These are phyloP conservation scores for Naumovozyma dairenensis DNA, from an alignment of 805 yeast genomes.

Conservation along the genomic window DNA sequence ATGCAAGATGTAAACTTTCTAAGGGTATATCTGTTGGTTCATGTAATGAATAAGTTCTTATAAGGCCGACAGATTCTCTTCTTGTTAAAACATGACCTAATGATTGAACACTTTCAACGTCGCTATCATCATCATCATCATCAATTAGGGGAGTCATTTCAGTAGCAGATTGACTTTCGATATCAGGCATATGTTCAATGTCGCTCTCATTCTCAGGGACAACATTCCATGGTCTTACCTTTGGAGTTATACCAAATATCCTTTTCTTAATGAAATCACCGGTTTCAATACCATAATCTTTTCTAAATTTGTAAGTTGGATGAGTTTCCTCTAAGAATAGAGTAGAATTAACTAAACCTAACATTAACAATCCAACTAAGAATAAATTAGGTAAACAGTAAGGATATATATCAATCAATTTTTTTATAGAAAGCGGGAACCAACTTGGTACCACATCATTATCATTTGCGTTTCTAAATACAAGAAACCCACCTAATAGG, in stretches of 20 bases:
- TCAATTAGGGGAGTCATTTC: constrained; percentile 13
- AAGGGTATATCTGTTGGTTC: constrained; percentile 23
- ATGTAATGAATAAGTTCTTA: constrained; percentile 26
- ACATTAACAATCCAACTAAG: constrained; percentile 31
- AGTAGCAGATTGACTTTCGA: not conserved
- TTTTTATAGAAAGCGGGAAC: constrained; percentile 14
- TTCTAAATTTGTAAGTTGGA: constrained; percentile 29
- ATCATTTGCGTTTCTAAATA: constrained; percentile 32
- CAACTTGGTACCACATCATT: constrained; percentile 17
- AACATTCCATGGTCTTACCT: constrained; percentile 23
- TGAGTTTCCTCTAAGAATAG: constrained; percentile 49
- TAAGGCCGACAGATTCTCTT: constrained; percentile 25
- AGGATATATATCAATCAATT: constrained; percentile 33
- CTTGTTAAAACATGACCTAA: constrained; percentile 22
- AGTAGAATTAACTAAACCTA: constrained; percentile 32
- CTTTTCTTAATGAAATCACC: constrained; percentile 31
- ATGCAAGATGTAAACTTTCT: constrained; percentile 5
- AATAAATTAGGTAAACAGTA: constrained; percentile 46
- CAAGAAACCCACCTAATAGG: constrained; percentile 44
- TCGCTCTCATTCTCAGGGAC: not conserved
- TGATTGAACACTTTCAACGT: constrained; percentile 21
- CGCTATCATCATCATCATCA: constrained; percentile 4
- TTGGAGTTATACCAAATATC: constrained; percentile 13
- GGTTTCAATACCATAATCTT: constrained; percentile 37
- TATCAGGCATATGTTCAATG: no score